Base-by-base conservation (phyloP, 495 filamentous ascomycete species). In the Hypomontagnella monticulosa region DNA sequence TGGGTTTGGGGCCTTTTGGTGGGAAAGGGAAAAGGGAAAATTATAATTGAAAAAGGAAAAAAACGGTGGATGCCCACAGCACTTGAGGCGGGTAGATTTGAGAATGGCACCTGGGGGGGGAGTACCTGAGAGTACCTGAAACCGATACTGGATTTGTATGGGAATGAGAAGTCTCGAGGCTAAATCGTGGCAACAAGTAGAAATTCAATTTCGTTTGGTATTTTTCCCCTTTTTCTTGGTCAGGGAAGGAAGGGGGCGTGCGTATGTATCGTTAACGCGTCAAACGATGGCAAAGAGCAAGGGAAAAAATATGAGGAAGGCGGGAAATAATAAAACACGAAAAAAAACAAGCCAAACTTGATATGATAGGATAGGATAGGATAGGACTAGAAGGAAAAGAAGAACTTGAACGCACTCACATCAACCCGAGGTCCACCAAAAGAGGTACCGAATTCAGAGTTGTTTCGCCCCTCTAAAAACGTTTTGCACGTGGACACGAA, bases 381-480 rank as follows among this genome's bases (percentile, higher is more conserved):
- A n/a, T n/a, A n/a, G n/a, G n/a, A n/a, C n/a, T n/a, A n/a, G n/a
- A n/a, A n/a, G n/a, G 36, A 52, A 20, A 56, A 16, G 27, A 56
- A 62, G 52, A 58, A 42, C 47, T n/a, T n/a, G n/a, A 37, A 55
- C 53, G 67, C 63, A 77, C 66, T 62, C 48, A 76, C 66, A 61
- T 60, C 51, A 55, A 53, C 59, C 44, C 51, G 60, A 69, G 66
- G 44, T 69, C 66, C 60, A 69, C 66, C 51, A 38, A 14, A 59
- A 54, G n/a, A n/a, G 50, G 56, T 69, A 63, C 66, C 61, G 57
- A 64, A 60, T 61, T 55, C 60, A 63, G 56, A 69, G 49, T 47
- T 55, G 37, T 46, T 60, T 60, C 49, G 66, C 66, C 66, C 66
- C 66, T 69, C 66, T 51, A 51, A 43, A 60, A 51, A 32, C 38